Percentiles rank a stretch among this genome's conserved stretches.
These are phyloP conservation scores for Ceratobasidium papillatum DNA, from an alignment of 1,284 basidiomycete genomes.

Conservation along the genomic window DNA sequence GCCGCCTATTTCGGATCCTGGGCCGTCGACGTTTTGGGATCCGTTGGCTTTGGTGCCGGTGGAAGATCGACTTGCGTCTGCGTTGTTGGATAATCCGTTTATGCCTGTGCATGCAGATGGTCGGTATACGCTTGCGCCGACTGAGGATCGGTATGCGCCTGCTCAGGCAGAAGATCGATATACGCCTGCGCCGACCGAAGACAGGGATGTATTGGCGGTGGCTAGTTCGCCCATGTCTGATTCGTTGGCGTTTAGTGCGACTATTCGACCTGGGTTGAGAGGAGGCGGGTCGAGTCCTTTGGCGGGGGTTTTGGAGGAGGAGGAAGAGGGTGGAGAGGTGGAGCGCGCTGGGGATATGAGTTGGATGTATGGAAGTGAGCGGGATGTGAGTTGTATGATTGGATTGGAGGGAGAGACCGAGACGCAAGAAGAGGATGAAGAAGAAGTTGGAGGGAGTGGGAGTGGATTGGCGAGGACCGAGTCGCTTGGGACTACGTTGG, in stretches of 20 bases:
- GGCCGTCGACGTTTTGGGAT: background rate
- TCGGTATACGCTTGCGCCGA: background rate
- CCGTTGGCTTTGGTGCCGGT: background rate
- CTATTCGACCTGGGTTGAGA: constrained; percentile 19
- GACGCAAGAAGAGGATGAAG: background rate
- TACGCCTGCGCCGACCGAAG: background rate
- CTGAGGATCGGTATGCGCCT: background rate
- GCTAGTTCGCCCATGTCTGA: constrained; percentile 33
- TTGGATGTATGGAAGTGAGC: constrained; percentile 20
- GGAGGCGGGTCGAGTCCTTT: constrained; percentile 24
- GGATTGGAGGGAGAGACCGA: background rate
- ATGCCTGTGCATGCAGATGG: too few relatives aligned
- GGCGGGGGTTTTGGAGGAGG: constrained; percentile 23
- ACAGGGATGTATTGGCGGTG: background rate
- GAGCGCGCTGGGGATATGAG: constrained; percentile 14
- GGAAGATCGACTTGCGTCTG: background rate
- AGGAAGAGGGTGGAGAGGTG: background rate
- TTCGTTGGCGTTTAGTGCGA: constrained; percentile 18
- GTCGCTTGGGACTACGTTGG: constrained; percentile 18
- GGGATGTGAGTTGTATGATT: constrained; percentile 28
- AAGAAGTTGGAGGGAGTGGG: background rate
- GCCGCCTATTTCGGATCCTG: constrained; percentile 9
- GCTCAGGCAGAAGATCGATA: background rate
- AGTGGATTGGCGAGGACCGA: constrained; percentile 13
- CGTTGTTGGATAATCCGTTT: background rate